Evolutionary conservation across 2,329 filamentous ascomycete genomes (phyloP).

Genomic region (Colletotrichum filicis): DNA sequence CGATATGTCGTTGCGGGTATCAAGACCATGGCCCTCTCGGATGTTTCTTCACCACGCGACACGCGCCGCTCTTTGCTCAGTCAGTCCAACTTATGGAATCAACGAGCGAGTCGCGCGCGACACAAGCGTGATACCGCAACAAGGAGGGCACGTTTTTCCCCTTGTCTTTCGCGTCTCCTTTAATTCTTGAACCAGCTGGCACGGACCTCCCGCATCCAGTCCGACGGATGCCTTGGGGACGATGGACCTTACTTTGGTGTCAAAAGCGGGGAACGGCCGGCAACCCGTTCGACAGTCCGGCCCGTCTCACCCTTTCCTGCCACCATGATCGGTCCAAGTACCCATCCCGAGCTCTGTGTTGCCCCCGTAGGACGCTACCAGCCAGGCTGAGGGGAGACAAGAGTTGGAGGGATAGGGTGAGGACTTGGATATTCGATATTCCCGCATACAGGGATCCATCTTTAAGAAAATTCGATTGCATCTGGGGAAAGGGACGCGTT

Average conservation of each 20-base stretch:
- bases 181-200: background rate
- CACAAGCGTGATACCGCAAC: background rate
- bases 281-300: slow-evolving; percentile 20
- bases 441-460: too few species aligned
- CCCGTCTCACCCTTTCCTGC: slow-evolving; percentile 13
- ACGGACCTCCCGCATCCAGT: slow-evolving; percentile 25
- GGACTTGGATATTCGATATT: background rate
- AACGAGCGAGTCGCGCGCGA: background rate
- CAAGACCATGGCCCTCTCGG: background rate
- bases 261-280: slow-evolving; percentile 26
- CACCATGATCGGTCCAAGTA: slow-evolving; percentile 24
- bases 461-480: background rate
- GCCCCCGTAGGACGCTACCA: background rate
- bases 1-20: background rate
- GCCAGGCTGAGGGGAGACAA: too few species aligned
- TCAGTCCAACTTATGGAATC: background rate
- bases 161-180: background rate
- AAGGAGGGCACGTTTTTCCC: slow-evolving; percentile 1
- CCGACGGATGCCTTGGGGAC: slow-evolving; percentile 13
- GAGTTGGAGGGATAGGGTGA: too few species aligned
- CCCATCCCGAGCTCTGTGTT: slow-evolving; percentile 6
- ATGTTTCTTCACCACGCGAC: background rate
- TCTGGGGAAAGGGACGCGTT: background rate
- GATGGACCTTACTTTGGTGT: background rate
- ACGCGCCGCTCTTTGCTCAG: background rate